Evolutionary conservation across 306 rosid genomes (phyloP).

Genomic region (Macrotyloma uniflorum): DNA sequence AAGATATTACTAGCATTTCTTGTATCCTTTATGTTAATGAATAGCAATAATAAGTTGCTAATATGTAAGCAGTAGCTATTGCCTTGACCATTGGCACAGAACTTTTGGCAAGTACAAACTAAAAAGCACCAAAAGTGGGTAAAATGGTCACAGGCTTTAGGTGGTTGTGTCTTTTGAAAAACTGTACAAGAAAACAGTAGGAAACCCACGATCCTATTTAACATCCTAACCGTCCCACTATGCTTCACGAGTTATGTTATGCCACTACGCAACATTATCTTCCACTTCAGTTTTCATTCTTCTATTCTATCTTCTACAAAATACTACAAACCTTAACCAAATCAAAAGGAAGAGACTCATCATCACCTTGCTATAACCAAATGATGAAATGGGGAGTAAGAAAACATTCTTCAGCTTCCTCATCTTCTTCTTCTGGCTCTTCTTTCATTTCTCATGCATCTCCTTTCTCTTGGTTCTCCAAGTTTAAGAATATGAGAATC

Average conservation of each 20-base stretch:
- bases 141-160: slow-evolving; percentile 74
- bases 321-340: slow-evolving; percentile 21
- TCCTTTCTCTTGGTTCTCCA: slow-evolving; percentile 75
- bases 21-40: background rate
- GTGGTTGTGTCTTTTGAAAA: slow-evolving; percentile 68
- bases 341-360: background rate
- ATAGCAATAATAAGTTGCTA: background rate
- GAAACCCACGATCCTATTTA: slow-evolving; percentile 76
- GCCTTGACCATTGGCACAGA: background rate
- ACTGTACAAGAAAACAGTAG: slow-evolving; percentile 24
- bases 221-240: slow-evolving; percentile 57
- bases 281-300: slow-evolving; percentile 1
- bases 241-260: slow-evolving; percentile 25
- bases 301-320: slow-evolving; percentile 1
- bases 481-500: slow-evolving; percentile 64
- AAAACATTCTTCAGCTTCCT: slow-evolving; percentile 49
- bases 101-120: slow-evolving; percentile 35
- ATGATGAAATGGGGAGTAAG: slow-evolving; percentile 71
- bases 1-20: too few relatives aligned
- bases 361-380: background rate
- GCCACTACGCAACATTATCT: slow-evolving; percentile 17
- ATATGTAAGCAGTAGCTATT: background rate
- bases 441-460: slow-evolving; percentile 63
- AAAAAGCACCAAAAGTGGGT: slow-evolving; percentile 58
- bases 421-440: slow-evolving; percentile 57